A percentile compares a stretch with the other conserved stretches of the same genome.
phyloP scores from a whole-genome alignment of 345 rosid genomes.

The Citrus trifoliata region DNA sequence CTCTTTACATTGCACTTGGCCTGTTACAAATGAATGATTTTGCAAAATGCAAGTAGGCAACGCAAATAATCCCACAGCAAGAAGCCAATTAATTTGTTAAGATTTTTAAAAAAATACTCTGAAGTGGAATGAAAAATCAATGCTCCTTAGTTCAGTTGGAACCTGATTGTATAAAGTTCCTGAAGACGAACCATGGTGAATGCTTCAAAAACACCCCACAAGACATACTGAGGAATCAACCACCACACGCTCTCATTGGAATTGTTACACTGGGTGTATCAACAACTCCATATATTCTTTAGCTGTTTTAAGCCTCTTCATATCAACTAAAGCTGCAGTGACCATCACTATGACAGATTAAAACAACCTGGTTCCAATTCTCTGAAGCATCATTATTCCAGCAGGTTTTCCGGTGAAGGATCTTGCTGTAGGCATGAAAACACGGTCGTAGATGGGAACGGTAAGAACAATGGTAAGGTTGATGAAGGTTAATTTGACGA shows the following conservation, averaged over 20 bases:
- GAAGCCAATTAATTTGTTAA: conserved; percentile 27
- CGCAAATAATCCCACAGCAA: conserved; percentile 28
- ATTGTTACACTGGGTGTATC: conserved; percentile 36
- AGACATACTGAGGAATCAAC: conserved; percentile 57
- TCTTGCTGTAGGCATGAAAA: conserved; percentile 49
- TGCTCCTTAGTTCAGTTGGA: conserved; percentile 47
- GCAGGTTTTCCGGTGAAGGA: conserved; percentile 39
- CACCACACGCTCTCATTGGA: conserved; percentile 63
- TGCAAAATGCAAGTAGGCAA: conserved; percentile 40
- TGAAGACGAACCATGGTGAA: conserved; percentile 64
- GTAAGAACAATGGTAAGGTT: conserved; percentile 36
- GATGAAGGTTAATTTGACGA: conserved; percentile 42
- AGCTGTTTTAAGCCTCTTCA: conserved; percentile 44
- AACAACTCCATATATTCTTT: conserved; percentile 33
- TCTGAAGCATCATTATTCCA: conserved; percentile 62
- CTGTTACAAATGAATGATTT: conserved; percentile 35
- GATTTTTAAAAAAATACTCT: conserved; percentile 20
- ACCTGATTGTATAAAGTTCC: conserved; percentile 65
- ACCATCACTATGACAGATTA: conserved; percentile 42
- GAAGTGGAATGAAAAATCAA: conserved; percentile 55
- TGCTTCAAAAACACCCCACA: conserved; percentile 49
- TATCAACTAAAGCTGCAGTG: conserved; percentile 48
- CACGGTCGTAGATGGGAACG: conserved; percentile 47
- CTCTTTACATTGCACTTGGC: too few species aligned
- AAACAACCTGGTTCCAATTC: conserved; percentile 55